phyloP scores from a whole-genome alignment of 1,284 basidiomycete genomes.

The Heterobasidion parviporum region DNA sequence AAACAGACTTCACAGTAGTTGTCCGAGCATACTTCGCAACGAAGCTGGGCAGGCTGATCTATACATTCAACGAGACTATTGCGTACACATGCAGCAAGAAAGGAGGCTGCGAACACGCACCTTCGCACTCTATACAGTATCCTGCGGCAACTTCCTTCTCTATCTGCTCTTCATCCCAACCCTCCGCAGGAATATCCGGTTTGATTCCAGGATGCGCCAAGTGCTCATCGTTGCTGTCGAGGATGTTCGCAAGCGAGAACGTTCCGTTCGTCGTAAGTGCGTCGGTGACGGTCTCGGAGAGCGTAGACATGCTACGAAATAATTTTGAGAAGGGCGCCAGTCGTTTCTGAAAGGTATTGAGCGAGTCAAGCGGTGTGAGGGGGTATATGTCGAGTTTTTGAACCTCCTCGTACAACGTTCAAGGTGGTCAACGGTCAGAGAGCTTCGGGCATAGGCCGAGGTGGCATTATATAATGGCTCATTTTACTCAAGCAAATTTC shows the following conservation, averaged over 20 bases:
- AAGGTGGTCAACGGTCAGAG: background rate
- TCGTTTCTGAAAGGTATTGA: background rate
- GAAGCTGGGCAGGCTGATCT: conserved; percentile 76
- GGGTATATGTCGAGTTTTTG: too few relatives aligned
- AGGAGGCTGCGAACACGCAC: conserved; percentile 29
- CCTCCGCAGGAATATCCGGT: conserved; percentile 29
- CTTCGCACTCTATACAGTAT: conserved; percentile 77
- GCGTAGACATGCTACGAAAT: background rate
- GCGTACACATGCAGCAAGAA: background rate
- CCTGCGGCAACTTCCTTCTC: conserved; percentile 48
- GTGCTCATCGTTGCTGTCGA: conserved; percentile 49
- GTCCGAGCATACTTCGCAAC: conserved; percentile 64
- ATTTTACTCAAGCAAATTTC: too few relatives aligned
- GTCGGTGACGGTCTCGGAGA: background rate
- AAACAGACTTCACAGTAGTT: conserved; percentile 78
- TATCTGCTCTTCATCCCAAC: conserved; percentile 58
- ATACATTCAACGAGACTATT: conserved; percentile 1
- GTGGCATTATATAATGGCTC: too few relatives aligned
- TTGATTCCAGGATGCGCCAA: conserved; percentile 43
- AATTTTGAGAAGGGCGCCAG: background rate
- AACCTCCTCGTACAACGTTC: background rate
- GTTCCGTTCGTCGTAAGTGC: conserved; percentile 1
- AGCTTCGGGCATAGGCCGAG: too few relatives aligned
- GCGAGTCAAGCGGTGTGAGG: background rate
- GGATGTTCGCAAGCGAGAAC: conserved; percentile 62